phyloP scores from a whole-genome alignment of 768 basidiomycete species.

The Suillus brevipes region DNA sequence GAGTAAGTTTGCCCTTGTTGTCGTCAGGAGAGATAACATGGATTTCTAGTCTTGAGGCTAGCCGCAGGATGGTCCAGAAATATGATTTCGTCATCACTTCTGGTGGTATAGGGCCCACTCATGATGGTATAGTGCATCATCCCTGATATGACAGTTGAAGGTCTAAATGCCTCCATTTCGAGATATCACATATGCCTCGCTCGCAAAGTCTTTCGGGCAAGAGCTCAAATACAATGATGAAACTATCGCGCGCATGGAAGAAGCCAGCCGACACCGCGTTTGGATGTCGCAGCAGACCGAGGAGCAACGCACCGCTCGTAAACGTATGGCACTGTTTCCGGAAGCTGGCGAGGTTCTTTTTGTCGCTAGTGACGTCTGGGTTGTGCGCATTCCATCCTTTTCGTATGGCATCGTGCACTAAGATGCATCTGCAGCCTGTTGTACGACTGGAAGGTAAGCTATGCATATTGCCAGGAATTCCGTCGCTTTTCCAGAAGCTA shows the following conservation, averaged over 20 bases:
- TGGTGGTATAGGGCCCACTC: slow-evolving; percentile 91
- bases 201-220: slow-evolving; percentile 82
- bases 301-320: slow-evolving; percentile 74
- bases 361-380: slow-evolving; percentile 81
- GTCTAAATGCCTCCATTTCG: slow-evolving; percentile 6
- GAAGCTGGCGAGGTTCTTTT: slow-evolving; percentile 75
- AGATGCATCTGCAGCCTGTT: slow-evolving; percentile 58
- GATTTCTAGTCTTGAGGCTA: slow-evolving; percentile 72
- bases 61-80: slow-evolving; percentile 70
- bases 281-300: slow-evolving; percentile 63
- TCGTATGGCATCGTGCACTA: too few relatives aligned
- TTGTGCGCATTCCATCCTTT: slow-evolving; percentile 49
- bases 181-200: slow-evolving; percentile 90
- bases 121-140: slow-evolving; percentile 59
- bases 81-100: slow-evolving; percentile 92
- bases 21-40: not conserved
- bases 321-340: slow-evolving; percentile 92
- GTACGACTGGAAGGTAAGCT: slow-evolving; percentile 85
- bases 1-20: not conserved
- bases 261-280: slow-evolving; percentile 54
- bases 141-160: not conserved
- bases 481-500: slow-evolving; percentile 80
- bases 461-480: slow-evolving; percentile 92
- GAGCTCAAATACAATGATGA: slow-evolving; percentile 73
- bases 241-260: slow-evolving; percentile 72